Evolutionary conservation across 495 filamentous ascomycete genomes (phyloP), one percentile per base, ranked within the genome.

Genomic region (Haplographium delicatum): DNA sequence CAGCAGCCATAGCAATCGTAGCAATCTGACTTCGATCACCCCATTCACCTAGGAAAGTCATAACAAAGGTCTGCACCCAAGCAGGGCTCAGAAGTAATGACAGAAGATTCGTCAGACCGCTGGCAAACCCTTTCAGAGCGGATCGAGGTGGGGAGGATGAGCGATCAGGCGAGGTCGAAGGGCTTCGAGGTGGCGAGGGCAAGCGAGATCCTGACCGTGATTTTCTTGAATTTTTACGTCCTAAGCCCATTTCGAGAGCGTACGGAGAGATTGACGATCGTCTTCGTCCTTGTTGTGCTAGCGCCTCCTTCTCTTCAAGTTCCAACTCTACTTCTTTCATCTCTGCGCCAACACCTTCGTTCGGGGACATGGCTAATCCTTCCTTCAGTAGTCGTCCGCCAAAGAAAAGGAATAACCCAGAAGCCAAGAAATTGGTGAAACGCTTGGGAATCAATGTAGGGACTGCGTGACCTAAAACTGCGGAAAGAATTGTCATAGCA

Each of bases 31-130:
- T 94, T 52, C 93, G 83, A 62, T 98, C 93, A 40, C 93, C 93
- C 93, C 94, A 97, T 66, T 98, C 93, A 8, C 93, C 93, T 24
- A 98, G 71, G 69, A 98, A 98, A 3, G 93, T 98, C 93, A 98
- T 98, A 53, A 90, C 81, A 65, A 98, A 98, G 4, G 94, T 98
- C 67, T 98, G 93, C 11, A 98, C 93, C 93, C 93, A 98, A 1
- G 91, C 93, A 2, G 93, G 93, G 62, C 87, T 94, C 15, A 98
- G 74, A 2, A 98, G 72, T 7, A 98, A 72, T 4, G 88, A 89
- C 40, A 89, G 76, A 3, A 98, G 82, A 58, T 98, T 98, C 65
- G 82, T 83, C 18, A 97, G 65, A 1, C 93, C 93, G 13, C 55
- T 58, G 5, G 72, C 47, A 31, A 68, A 61, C 13, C 66, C 63